Conservation (phyloP, 2,329 filamentous ascomycete genomes). For the Fusarium phyllophilum region DNA sequence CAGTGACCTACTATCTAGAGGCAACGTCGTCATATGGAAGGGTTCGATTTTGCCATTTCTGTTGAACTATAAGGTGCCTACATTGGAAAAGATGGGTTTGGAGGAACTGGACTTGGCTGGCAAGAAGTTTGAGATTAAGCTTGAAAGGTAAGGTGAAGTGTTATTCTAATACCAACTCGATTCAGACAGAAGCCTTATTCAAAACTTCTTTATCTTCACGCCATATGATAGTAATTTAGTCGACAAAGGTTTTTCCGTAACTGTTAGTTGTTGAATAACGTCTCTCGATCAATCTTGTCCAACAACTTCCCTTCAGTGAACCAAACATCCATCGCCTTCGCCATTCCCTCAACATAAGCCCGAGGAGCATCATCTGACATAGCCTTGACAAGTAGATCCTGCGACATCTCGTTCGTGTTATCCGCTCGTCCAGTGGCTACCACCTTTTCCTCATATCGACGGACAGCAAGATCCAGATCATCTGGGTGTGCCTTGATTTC, state of each 20-base stretch:
- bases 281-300: neutral
- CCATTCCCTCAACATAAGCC: neutral
- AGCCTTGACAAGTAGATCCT: neutral
- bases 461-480: neutral
- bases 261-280: neutral
- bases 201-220: rapidly evolving
- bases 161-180: neutral
- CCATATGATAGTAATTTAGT: rapidly evolving
- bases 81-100: neutral
- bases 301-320: neutral
- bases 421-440: neutral
- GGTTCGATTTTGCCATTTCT: neutral
- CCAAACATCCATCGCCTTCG: neutral
- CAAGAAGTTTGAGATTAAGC: neutral
- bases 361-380: neutral
- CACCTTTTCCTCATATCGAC: neutral
- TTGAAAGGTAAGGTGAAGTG: neutral
- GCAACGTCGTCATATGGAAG: neutral
- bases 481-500: neutral
- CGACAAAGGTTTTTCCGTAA: neutral
- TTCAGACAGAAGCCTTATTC: neutral
- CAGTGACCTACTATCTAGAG: rapidly evolving
- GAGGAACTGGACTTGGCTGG: neutral
- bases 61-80: neutral
- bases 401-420: neutral